Evolutionary conservation across 805 yeast genomes (phyloP).

Genomic region (Schwanniomyces occidentalis): DNA sequence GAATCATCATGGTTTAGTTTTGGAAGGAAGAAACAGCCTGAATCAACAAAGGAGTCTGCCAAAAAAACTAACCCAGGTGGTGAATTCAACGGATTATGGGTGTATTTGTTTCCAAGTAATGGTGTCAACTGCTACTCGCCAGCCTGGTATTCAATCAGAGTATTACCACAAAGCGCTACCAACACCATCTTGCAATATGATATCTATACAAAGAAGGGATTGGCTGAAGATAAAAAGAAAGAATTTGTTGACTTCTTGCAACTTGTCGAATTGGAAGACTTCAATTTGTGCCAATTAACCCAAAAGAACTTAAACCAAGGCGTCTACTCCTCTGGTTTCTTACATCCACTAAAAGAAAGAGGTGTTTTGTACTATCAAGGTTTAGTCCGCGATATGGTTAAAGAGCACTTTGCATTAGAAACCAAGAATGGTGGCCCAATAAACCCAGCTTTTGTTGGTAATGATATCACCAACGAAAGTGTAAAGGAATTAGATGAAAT

Average conservation of each 20-base stretch:
- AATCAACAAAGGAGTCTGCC: constrained; percentile 3
- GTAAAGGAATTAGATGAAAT: constrained; percentile 49
- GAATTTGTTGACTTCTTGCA: constrained; percentile 66
- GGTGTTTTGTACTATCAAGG: constrained; percentile 61
- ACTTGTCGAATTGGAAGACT: constrained; percentile 62
- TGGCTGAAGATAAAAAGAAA: constrained; percentile 51
- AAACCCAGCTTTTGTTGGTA: constrained; percentile 53
- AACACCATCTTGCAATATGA: constrained; percentile 62
- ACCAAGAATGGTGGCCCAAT: constrained; percentile 44
- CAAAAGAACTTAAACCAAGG: constrained; percentile 65
- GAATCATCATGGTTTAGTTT: constrained; percentile 55
- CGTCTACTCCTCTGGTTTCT: constrained; percentile 55
- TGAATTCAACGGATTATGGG: constrained; percentile 62
- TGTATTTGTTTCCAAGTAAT: constrained; percentile 58
- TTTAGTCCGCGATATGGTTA: constrained; percentile 57
- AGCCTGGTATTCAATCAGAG: constrained; percentile 65
- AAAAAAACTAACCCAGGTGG: constrained; percentile 58
- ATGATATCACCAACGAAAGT: constrained; percentile 40
- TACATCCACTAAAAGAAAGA: constrained; percentile 58
- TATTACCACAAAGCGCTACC: constrained; percentile 52
- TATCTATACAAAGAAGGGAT: constrained; percentile 60
- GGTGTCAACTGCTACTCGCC: constrained; percentile 67
- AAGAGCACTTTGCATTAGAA: constrained; percentile 50
- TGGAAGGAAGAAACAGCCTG: constrained; percentile 28
- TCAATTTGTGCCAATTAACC: constrained; percentile 57